phyloP scores from a whole-genome alignment of 2,329 filamentous ascomycete species.

The Chaetomiaceae sp. region DNA sequence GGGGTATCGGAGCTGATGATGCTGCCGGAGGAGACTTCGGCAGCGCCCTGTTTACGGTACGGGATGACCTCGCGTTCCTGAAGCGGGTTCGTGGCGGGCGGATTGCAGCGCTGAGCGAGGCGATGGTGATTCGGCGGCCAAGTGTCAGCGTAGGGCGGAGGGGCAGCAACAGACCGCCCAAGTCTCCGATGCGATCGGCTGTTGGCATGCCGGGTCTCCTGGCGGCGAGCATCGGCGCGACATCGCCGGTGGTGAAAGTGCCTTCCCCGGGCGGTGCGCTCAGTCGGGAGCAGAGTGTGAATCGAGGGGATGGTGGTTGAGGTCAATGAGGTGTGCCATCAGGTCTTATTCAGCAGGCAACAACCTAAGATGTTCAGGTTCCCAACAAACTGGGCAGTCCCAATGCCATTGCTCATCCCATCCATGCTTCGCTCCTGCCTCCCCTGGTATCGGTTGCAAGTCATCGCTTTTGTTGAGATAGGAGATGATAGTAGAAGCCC shows the following conservation, averaged over 20 bases:
- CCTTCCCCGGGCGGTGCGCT: too few species aligned
- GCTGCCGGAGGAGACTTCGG: background rate
- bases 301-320: too few species aligned
- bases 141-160: background rate
- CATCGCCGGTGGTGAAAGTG: background rate
- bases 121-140: background rate
- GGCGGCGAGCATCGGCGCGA: slow-evolving; percentile 10
- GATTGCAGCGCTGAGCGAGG: slow-evolving; percentile 1
- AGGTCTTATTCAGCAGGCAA: too few species aligned
- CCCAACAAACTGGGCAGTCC: too few species aligned
- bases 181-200: slow-evolving; percentile 1
- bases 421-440: too few species aligned
- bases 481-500: too few species aligned
- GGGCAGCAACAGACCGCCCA: background rate
- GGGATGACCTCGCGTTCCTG: slow-evolving; percentile 11
- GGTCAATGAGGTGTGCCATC: too few species aligned
- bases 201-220: slow-evolving; percentile 13
- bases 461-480: too few species aligned
- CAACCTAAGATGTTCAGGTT: too few species aligned
- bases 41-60: slow-evolving; percentile 2
- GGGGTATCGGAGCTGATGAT: background rate
- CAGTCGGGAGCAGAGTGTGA: too few species aligned
- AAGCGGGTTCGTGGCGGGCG: slow-evolving; percentile 12
- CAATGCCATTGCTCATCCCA: too few species aligned
- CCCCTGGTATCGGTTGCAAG: too few species aligned